phyloP scores from a whole-genome alignment of 306 rosid genomes.

The Rubus idaeus region DNA sequence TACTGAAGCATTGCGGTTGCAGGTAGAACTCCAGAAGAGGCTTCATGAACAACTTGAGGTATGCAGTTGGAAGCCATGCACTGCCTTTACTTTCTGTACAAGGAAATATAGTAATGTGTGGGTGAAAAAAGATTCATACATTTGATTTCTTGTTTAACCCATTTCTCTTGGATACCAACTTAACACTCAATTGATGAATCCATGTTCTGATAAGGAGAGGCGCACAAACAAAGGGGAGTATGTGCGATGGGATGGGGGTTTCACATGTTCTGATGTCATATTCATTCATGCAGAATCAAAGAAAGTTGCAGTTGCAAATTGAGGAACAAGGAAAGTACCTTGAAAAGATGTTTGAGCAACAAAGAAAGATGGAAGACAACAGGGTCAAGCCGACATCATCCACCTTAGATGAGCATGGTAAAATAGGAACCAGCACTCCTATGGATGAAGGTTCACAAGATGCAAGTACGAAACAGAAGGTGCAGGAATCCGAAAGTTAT shows the following conservation, averaged over 20 bases:
- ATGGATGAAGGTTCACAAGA: slow-evolving; percentile 38
- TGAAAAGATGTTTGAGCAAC: slow-evolving; percentile 82
- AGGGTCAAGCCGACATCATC: slow-evolving; percentile 45
- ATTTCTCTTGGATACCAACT: background rate
- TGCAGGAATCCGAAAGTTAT: slow-evolving; percentile 30
- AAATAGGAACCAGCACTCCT: slow-evolving; percentile 21
- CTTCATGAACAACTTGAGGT: slow-evolving; percentile 99
- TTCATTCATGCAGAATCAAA: slow-evolving; percentile 59
- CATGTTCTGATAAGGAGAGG: background rate
- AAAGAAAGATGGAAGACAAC: slow-evolving; percentile 53
- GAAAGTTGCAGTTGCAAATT: slow-evolving; percentile 78
- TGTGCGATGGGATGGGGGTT: background rate
- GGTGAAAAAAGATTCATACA: background rate
- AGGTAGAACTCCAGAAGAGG: slow-evolving; percentile 96
- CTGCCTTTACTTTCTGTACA: slow-evolving; percentile 1
- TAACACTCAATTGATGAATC: background rate
- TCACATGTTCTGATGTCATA: slow-evolving; percentile 26
- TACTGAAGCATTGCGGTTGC: slow-evolving; percentile 88
- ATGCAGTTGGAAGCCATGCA: slow-evolving; percentile 18
- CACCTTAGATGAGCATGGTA: slow-evolving; percentile 25
- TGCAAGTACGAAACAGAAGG: slow-evolving; percentile 36
- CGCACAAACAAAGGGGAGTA: background rate
- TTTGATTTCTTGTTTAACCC: background rate
- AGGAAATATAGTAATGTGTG: background rate
- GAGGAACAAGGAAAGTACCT: slow-evolving; percentile 85